Conservation (phyloP, 2,329 filamentous ascomycete species). For the Apiospora sp. region DNA sequence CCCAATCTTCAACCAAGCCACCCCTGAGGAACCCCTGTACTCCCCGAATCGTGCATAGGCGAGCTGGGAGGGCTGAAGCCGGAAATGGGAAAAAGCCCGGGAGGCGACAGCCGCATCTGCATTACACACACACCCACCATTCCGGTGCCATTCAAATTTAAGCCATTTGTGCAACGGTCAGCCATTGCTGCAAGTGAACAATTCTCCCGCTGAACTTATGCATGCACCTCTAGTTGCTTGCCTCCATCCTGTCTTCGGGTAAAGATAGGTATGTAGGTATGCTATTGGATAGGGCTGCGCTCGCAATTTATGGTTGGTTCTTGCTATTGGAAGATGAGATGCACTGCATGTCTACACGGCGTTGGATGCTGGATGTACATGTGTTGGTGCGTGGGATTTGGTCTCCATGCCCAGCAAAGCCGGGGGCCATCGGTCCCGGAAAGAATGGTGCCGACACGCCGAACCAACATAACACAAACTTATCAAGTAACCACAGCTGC, state of each 20-base stretch:
- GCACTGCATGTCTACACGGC: not conserved
- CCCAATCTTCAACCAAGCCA: not conserved
- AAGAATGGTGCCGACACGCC: not conserved
- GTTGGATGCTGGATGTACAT: not conserved
- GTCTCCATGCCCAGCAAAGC: too few relatives aligned
- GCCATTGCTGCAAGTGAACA: not conserved
- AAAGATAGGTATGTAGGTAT: not conserved
- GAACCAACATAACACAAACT: not conserved
- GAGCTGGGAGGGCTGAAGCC: not conserved
- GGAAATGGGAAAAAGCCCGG: not conserved
- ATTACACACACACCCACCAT: not conserved
- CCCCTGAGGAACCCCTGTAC: not conserved
- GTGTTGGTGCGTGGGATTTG: not conserved
- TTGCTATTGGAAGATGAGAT: not conserved
- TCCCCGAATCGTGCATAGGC: slow-evolving; percentile 16
- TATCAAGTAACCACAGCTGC: not conserved
- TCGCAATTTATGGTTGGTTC: not conserved
- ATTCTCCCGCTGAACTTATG: not conserved
- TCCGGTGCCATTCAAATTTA: too few relatives aligned
- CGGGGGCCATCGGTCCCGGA: not conserved
- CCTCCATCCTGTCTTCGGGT: not conserved
- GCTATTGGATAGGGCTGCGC: not conserved
- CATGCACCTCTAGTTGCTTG: not conserved
- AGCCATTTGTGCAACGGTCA: not conserved
- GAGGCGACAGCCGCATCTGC: not conserved